Base-by-base conservation (phyloP, 169 alveolate genomes). In the Plasmodium blacklocki region DNA sequence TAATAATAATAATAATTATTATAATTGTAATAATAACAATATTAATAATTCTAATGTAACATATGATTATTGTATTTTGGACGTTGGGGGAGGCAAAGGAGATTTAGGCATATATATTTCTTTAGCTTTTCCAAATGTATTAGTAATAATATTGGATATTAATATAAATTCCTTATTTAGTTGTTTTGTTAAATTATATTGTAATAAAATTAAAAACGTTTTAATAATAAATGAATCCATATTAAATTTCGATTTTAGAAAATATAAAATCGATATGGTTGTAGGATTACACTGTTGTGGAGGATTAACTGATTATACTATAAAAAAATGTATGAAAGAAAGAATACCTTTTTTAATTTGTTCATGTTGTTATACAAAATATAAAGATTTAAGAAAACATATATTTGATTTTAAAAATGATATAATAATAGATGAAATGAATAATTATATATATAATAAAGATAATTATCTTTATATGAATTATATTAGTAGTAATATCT, bases 41-140 rank as follows among this genome's bases (percentile, higher is more conserved):
- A 0, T 54, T 7, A 12, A 52, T 4, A 19, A 0, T 18, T 29
- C 32, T 72, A 67, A 39, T 67, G 58, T 49, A 47, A 67, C 73
- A 32, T 80, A 80, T 43, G 90, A 80, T 54, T 68, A 67, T 45
- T 80, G 90, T 26, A 68, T 80, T 60, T 71, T 80, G 19, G 90
- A 80, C 58, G 90, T 80, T 45, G 90, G 90, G 14, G 90, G 90
- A 67, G 90, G 90, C 3, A 80, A 80, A 80, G 90, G 90, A 5
- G 90, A 80, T 52, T 66, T 80, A 54, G 90, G 90, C n/a, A 80
- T 80, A 39, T 60, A 80, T 64, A 80, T 80, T 80, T 66, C 90
- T 12, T 32, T 67, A 80, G 83, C 83, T 8, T 80, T 80, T 80
- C 67, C 67, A 80, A 80, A 80, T 62, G 66, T 68, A 15, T 50